phyloP scores from a whole-genome alignment of 495 filamentous ascomycete genomes.

The Penicillium samsonianum region DNA sequence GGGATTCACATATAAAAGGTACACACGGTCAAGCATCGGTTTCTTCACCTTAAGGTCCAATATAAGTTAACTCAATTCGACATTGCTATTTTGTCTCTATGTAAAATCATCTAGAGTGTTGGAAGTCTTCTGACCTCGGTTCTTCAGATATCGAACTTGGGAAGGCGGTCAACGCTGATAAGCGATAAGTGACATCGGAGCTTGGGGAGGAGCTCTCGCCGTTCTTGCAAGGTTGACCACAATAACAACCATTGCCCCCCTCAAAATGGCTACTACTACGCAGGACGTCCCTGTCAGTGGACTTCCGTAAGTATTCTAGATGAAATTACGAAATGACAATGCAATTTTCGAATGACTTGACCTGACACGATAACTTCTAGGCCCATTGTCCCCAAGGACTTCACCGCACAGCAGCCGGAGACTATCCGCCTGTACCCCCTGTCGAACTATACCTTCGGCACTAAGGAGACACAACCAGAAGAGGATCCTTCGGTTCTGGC shows the following conservation, averaged over 20 bases:
- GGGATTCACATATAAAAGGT: no score
- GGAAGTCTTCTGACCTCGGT: no score
- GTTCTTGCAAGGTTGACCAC: background rate
- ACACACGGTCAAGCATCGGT: no score
- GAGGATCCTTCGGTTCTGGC: constrained; percentile 95
- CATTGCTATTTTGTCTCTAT: no score
- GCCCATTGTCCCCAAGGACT: constrained; percentile 75
- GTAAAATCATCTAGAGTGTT: no score
- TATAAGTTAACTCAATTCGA: no score
- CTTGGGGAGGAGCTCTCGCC: constrained; percentile 45
- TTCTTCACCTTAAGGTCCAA: no score
- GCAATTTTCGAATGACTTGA: background rate
- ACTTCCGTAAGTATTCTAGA: constrained; percentile 52
- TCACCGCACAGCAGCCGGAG: constrained; percentile 84
- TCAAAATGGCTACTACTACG: background rate
- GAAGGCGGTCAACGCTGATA: background rate
- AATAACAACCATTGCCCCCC: constrained; percentile 52
- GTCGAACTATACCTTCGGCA: constrained; percentile 98
- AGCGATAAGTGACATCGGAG: constrained; percentile 44
- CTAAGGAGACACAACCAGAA: constrained; percentile 96
- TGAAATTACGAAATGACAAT: background rate
- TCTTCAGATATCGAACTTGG: no score
- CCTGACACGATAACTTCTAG: constrained; percentile 35
- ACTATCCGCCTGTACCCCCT: constrained; percentile 93
- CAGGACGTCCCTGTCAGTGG: constrained; percentile 47